These are phyloP conservation scores for Pichia rugopelliculosa DNA, from an alignment of 805 yeast genomes.

Conservation along the genomic window DNA sequence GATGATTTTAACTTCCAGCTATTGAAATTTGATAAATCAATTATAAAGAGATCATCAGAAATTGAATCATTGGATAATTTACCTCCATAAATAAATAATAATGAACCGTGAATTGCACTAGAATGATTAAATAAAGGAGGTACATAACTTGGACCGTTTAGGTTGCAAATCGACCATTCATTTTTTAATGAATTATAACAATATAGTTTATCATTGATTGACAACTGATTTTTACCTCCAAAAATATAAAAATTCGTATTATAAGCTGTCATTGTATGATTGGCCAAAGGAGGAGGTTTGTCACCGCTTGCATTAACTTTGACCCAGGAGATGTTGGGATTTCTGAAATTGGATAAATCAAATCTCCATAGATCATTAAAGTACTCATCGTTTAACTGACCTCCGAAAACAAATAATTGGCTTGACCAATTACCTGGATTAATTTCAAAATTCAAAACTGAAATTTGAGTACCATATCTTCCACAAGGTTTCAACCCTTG, in stretches of 20 bases:
- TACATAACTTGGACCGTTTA: constrained; percentile 60
- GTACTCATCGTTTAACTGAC: constrained; percentile 75
- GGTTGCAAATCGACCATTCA: constrained; percentile 63
- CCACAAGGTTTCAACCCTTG: constrained; percentile 77
- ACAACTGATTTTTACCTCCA: constrained; percentile 78
- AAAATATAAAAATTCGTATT: constrained; percentile 75
- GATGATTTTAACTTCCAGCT: constrained; percentile 52
- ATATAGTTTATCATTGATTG: constrained; percentile 71
- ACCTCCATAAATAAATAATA: constrained; percentile 86
- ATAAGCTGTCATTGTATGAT: constrained; percentile 81
- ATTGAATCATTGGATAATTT: constrained; percentile 67
- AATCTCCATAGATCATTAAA: constrained; percentile 82
- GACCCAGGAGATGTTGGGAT: constrained; percentile 82
- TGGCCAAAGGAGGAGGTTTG: constrained; percentile 75
- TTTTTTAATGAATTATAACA: constrained; percentile 62
- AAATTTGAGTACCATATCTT: constrained; percentile 88
- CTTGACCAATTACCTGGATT: constrained; percentile 33
- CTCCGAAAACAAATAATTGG: constrained; percentile 81
- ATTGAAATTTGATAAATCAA: constrained; percentile 61
- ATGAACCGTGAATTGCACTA: constrained; percentile 67
- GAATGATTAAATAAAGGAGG: constrained; percentile 91
- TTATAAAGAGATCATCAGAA: constrained; percentile 58
- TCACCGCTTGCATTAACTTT: constrained; percentile 42
- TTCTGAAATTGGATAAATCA: constrained; percentile 79
- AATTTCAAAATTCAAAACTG: constrained; percentile 59